Conservation (phyloP, 2,329 filamentous ascomycete species). For the Phialophora macrospora region DNA sequence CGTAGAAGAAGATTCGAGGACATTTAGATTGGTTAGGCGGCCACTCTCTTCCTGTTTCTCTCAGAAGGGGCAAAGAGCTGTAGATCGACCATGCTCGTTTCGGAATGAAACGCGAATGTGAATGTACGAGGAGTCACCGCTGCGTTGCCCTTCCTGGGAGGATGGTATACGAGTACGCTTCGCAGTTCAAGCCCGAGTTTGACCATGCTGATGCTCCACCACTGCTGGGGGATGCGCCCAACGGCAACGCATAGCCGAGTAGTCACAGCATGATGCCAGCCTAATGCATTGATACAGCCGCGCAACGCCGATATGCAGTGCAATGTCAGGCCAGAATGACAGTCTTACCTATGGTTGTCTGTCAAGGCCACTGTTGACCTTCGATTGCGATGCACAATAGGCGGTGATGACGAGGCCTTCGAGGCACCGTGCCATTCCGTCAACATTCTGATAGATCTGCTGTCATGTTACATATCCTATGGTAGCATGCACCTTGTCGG, state of each 20-base stretch:
- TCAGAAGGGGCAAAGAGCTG: neutral
- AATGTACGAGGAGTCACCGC: neutral
- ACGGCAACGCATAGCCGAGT: neutral
- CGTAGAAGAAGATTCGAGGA: neutral
- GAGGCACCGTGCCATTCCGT: neutral
- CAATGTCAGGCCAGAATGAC: neutral
- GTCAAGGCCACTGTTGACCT: neutral
- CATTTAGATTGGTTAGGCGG: slow-evolving; percentile 1
- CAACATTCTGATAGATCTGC: neutral
- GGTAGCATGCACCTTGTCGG: neutral
- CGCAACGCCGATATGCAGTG: neutral
- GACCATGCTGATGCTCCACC: neutral
- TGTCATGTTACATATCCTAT: neutral
- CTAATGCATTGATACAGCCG: neutral
- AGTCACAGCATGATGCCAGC: neutral
- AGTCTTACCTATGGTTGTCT: neutral
- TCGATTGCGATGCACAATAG: neutral
- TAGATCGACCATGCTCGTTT: neutral
- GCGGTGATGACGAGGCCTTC: neutral
- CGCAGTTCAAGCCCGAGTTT: neutral
- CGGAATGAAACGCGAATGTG: neutral
- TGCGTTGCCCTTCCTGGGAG: neutral
- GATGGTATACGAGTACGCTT: neutral
- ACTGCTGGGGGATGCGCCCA: neutral
- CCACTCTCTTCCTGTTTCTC: neutral